Evolutionary conservation across 345 rosid species (phyloP), one percentile per base, ranked within the genome.

Genomic region (Hevea brasiliensis): DNA sequence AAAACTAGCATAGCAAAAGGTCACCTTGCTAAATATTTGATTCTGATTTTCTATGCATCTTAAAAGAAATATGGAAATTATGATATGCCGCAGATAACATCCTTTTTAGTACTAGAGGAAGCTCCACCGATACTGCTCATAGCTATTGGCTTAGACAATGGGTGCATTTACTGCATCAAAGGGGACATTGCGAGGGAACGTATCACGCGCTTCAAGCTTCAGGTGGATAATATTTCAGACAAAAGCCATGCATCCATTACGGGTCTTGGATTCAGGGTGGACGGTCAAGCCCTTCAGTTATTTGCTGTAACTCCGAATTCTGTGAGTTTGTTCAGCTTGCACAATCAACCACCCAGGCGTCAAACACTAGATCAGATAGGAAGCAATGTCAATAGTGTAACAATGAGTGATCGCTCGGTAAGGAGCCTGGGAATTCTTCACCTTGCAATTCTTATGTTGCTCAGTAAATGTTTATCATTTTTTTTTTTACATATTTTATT

Each of bases 131-230:
- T 95, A 77, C 82, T 95, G 37, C 92, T 95, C 21, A 89, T 95
- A 26, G 98, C 97, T 54, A 87, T 92, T 78, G 99, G 99, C 6
- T 79, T 95, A 78, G 94, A 89, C 72, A 92, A 87, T 73, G 92
- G 98, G 24, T 86, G 84, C 67, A 82, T 92, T 80, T 95, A 95
- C 75, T 89, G 97, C 80, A 91, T 95, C 79, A 92, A 95, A 84
- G 99, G 99, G 47, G 99, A 95, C 65, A 92, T 95, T 72, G 99
- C 97, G 3, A 82, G 97, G 68, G 98, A 94, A 76, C 92, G 98
- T 58, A 94, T 94, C 65, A 84, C 91, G 1, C 89, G 98, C 4
- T 94, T 89, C 78, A 90, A 87, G 88, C 97, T 94, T 70, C 91
- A 89, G 85, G 89, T 88, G 47, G 90, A 88, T 55, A 80, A 53